phyloP scores from a whole-genome alignment of 192 early-diverging fungal genomes.

The Gamsiella multidivaricata region DNA sequence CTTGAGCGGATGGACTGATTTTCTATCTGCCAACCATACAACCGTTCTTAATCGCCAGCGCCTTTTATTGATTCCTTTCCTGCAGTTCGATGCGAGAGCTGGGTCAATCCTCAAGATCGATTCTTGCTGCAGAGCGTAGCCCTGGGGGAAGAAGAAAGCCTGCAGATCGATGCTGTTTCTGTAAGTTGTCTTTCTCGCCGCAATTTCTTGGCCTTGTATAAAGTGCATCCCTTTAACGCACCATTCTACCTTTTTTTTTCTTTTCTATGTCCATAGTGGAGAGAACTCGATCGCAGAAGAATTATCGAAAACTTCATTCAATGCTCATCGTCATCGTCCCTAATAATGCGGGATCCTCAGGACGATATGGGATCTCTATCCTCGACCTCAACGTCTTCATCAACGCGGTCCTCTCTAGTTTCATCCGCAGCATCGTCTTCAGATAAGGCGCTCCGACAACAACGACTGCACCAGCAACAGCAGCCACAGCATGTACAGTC shows the following conservation, averaged over 20 bases:
- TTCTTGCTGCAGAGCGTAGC: conserved; percentile 58
- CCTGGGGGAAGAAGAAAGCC: conserved; percentile 44
- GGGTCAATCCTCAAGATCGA: conserved; percentile 55
- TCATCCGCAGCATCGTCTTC: conserved; percentile 18
- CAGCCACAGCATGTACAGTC: conserved; percentile 5
- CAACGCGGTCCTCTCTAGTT: conserved; percentile 15
- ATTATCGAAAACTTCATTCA: conserved; percentile 56
- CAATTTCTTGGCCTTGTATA: not conserved
- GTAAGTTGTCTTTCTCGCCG: conserved; percentile 19
- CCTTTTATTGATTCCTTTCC: conserved; percentile 1
- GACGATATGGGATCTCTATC: conserved; percentile 43
- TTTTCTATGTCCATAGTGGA: conserved; percentile 43
- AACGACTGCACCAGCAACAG: not conserved
- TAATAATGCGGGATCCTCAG: conserved; percentile 26
- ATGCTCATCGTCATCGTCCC: conserved; percentile 41
- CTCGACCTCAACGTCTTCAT: conserved; percentile 34
- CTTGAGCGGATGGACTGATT: not conserved
- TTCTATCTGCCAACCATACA: too few relatives aligned
- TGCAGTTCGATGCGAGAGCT: conserved; percentile 56
- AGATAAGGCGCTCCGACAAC: conserved; percentile 1
- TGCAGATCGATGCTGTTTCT: conserved; percentile 35
- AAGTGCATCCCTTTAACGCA: not conserved
- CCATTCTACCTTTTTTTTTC: not conserved
- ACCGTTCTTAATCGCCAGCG: not conserved
- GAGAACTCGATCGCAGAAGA: conserved; percentile 52